Evolutionary conservation across 805 yeast species (phyloP).

Genomic region (Starmerella roubikii): DNA sequence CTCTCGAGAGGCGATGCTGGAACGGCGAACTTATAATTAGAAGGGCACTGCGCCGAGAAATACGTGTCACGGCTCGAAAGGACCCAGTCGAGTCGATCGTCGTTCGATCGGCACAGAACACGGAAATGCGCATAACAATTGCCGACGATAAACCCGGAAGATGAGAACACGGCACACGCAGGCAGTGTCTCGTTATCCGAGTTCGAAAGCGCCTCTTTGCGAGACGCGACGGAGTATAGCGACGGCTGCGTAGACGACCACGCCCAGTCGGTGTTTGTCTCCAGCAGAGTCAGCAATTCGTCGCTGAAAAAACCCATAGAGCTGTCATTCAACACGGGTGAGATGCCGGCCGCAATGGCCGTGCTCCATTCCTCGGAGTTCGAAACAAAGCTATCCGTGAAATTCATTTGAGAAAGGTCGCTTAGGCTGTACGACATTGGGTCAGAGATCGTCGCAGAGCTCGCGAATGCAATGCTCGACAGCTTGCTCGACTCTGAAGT

Average conservation of each 20-base stretch:
- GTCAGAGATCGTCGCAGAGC: conserved; percentile 2
- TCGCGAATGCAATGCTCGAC: conserved; percentile 6
- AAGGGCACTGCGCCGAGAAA: conserved; percentile 29
- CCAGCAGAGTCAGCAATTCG: conserved; percentile 16
- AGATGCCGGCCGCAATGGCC: conserved; percentile 41
- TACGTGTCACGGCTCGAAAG: conserved; percentile 28
- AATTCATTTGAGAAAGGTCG: conserved; percentile 7
- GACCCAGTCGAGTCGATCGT: conserved; percentile 29
- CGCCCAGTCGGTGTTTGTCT: conserved; percentile 43
- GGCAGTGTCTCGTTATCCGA: conserved; percentile 13
- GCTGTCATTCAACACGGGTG: conserved; percentile 46
- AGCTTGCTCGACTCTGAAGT: conserved; percentile 3
- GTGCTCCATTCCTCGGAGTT: conserved; percentile 2
- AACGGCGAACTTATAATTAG: conserved; percentile 28
- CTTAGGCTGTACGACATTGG: conserved; percentile 1
- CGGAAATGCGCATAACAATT: conserved; percentile 47
- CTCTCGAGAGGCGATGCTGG: conserved; percentile 43
- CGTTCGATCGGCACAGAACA: conserved; percentile 42
- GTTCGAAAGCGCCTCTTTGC: conserved; percentile 11
- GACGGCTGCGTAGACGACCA: conserved; percentile 54
- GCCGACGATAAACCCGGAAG: conserved; percentile 47
- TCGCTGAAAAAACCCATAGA: conserved; percentile 2
- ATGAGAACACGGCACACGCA: conserved; percentile 33
- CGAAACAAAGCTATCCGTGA: conserved; percentile 10
- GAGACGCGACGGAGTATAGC: conserved; percentile 13